Evolutionary conservation across 805 yeast genomes (phyloP), one percentile per base, ranked within the genome.

Genomic region (Saturnispora sekii): DNA sequence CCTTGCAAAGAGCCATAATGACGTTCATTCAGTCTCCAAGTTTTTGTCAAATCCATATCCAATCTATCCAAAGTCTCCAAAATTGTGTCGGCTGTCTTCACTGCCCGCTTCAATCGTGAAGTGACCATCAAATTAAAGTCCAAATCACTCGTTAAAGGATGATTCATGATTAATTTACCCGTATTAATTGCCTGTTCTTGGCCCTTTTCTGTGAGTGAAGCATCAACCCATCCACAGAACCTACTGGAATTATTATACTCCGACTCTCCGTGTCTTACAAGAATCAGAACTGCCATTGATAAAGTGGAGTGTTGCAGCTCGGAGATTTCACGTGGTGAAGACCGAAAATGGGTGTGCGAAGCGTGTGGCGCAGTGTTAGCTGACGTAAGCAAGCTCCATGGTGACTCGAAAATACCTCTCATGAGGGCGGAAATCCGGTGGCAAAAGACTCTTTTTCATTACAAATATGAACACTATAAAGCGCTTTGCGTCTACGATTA

Each of bases 211-310:
- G 89, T 79, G 54, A 84, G 67, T 47, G 73, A 70, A 31, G 83
- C 81, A 64, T 84, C 90, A 29, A 82, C 78, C 95, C 95, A 84
- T 15, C 95, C 95, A 61, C 93, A 83, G 65, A 84, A 84, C 51
- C 77, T 69, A 63, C 82, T 78, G 57, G 75, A 75, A 59, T 81
- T 78, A 60, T 84, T 84, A 77, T 86, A 78, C 57, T 77, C 80
- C 57, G 88, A 80, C 61, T 84, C 84, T 4, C 95, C 95, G 69
- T 84, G 95, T 64, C 95, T 77, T 44, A 84, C 72, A 48, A 84
- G 65, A 43, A 80, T 67, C 48, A 79, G 63, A 12, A 46, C 33
- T 2, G 51, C 48, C 56, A 53, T 53, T 29, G 17, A 10, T 21
- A 21, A 21, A 21, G 26, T 21, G 26, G 26, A 21, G 26, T 21